Base-by-base conservation (phyloP, 1,139 yeast species). In the Pichia sp. region DNA sequence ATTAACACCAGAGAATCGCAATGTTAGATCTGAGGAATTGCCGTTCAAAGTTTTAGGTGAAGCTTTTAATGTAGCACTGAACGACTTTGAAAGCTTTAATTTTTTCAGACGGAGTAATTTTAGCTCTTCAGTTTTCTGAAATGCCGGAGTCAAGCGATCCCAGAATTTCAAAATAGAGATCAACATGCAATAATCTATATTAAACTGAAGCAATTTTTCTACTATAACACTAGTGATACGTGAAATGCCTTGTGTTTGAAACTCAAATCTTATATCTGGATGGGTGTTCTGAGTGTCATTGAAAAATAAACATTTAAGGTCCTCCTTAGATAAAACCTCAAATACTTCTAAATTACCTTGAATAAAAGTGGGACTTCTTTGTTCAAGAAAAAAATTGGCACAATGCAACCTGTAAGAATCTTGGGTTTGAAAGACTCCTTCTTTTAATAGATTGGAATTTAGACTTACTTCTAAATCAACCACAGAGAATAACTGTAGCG, bases 241-340 rank as follows among this genome's bases (percentile, higher is more conserved):
- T 4, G 40, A 7, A 3, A 30, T 38, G 16, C 44, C 45, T 13
- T 47, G 49, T 13, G 13, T 53, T 51, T 75, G 73, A n/a, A 75
- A 59, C 61, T 83, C 87, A 62, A 82, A 80, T 29, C 84, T 65
- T 0, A 82, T 54, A 60, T 82, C 87, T 5, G 80, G 77, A 49
- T 75, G 75, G 0, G 67, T 52, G 61, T 43, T 32, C 54, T 53
- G 64, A 56, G 60, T 58, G 26, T 59, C 61, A 29, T 59, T 61
- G 41, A 58, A 52, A 49, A 75, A 67, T 0, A 72, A 52, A 57
- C 4, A 56, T 56, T 16, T 54, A 26, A 0, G 16, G 1, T 42
- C 29, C 8, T 56, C 56, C 1, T 70, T 70, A 16, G 71, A 59
- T 0, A 66, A 45, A 3, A 77, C 58, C 8, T 59, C 59, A 29